Evolutionary conservation across 2,329 filamentous ascomycete genomes (phyloP).

Genomic region (Colletotrichum salicis): DNA sequence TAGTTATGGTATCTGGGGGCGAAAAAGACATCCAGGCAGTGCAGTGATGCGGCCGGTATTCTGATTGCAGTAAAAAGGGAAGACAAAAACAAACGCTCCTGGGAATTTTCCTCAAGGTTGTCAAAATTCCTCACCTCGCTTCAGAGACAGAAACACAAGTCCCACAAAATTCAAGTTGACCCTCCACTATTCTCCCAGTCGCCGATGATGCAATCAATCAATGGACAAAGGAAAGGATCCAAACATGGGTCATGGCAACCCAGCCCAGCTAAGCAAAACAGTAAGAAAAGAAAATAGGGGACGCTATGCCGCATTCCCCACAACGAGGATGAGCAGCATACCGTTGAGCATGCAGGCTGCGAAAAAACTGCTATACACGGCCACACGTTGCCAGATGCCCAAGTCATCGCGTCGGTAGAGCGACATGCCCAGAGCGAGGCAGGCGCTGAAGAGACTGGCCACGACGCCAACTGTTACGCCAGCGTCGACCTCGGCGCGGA

Average conservation of each 20-base stretch:
- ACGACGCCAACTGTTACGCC: constrained; percentile 77
- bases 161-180: constrained; percentile 15
- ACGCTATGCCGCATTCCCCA: constrained; percentile 50
- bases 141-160: background rate
- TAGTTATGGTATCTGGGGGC: constrained; percentile 17
- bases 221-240: constrained; percentile 5
- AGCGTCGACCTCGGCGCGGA: constrained; percentile 77
- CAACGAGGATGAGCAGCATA: constrained; percentile 55
- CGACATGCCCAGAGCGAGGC: constrained; percentile 68
- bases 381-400: constrained; percentile 53
- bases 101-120: constrained; percentile 8
- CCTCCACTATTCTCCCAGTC: background rate
- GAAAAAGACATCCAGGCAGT: constrained; percentile 1
- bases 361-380: constrained; percentile 51
- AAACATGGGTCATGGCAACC: background rate
- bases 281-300: background rate
- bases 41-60: constrained; percentile 21
- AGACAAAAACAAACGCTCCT: constrained; percentile 17
- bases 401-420: constrained; percentile 61
- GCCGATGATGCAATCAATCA: constrained; percentile 12
- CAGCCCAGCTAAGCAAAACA: background rate
- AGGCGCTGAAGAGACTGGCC: constrained; percentile 72
- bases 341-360: constrained; percentile 54
- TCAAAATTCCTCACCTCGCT: constrained; percentile 17
- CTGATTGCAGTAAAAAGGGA: background rate